phyloP scores from a whole-genome alignment of 495 filamentous ascomycete genomes.

The Astrothelium subdiscretum region DNA sequence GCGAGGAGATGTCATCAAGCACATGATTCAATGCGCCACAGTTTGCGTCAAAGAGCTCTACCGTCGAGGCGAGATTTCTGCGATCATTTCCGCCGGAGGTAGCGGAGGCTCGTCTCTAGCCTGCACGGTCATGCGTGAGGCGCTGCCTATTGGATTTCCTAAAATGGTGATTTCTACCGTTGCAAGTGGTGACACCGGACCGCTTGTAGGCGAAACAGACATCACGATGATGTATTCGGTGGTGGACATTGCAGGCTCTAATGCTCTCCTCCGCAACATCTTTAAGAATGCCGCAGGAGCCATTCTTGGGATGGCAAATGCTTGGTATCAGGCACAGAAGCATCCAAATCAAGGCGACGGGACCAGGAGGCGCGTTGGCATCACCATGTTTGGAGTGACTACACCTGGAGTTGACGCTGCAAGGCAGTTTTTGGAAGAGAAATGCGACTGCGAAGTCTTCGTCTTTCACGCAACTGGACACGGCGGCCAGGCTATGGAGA shows the following conservation, averaged over 20 bases:
- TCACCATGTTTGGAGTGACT: constrained; percentile 69
- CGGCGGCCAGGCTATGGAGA: constrained; percentile 57
- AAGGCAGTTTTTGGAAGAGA: constrained; percentile 32
- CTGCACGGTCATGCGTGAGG: constrained; percentile 44
- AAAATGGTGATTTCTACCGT: constrained; percentile 62
- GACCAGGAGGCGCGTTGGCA: constrained; percentile 38
- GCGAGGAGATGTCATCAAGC: constrained; percentile 39
- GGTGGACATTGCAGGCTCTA: constrained; percentile 57
- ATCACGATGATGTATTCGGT: constrained; percentile 60
- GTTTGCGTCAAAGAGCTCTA: constrained; percentile 27
- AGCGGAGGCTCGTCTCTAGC: constrained; percentile 47
- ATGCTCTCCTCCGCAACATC: constrained; percentile 42
- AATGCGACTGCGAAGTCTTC: constrained; percentile 41
- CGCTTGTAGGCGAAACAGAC: constrained; percentile 52
- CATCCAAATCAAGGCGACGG: constrained; percentile 2
- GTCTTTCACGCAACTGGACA: constrained; percentile 60
- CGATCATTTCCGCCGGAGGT: constrained; percentile 44
- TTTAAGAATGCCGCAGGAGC: constrained; percentile 50
- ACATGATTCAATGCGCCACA: constrained; percentile 35
- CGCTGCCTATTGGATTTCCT: constrained; percentile 49
- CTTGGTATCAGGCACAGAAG: constrained; percentile 25
- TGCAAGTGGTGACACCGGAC: constrained; percentile 46
- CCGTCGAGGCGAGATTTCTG: constrained; percentile 34
- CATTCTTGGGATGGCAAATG: constrained; percentile 42
- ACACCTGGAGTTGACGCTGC: constrained; percentile 46